phyloP scores from a whole-genome alignment of 2,329 filamentous ascomycete species.

The Aspergillus sp. region DNA sequence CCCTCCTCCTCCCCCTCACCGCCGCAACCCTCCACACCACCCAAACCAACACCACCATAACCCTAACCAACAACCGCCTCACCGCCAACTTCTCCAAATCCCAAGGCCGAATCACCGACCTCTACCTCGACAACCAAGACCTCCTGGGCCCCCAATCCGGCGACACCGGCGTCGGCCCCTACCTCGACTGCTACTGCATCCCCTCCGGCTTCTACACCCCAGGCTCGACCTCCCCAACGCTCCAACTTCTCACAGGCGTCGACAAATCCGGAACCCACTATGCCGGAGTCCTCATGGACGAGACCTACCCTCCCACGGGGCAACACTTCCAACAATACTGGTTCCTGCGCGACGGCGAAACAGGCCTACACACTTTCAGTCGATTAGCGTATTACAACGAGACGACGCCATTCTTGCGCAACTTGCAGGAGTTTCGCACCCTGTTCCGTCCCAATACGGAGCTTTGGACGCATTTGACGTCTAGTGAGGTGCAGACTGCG shows the following conservation, averaged over 20 bases:
- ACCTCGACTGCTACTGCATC: conserved; percentile 65
- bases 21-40: conserved; percentile 21
- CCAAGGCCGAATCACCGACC: conserved; percentile 43
- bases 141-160: conserved; percentile 52
- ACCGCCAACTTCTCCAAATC: conserved; percentile 48
- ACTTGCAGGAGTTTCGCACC: conserved; percentile 63
- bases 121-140: conserved; percentile 53
- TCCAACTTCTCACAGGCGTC: conserved; percentile 54
- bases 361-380: conserved; percentile 63
- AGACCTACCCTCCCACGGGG: conserved; percentile 59
- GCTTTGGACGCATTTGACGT: conserved; percentile 65
- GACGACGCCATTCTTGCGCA: conserved; percentile 57
- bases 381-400: conserved; percentile 62
- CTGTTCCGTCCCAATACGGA: conserved; percentile 61
- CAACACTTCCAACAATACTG: conserved; percentile 65
- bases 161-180: conserved; percentile 55
- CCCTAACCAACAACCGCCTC: conserved; percentile 49
- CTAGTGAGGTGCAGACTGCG: conserved; percentile 57
- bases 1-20: conserved; percentile 13
- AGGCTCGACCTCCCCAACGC: conserved; percentile 52
- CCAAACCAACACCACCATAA: conserved; percentile 26
- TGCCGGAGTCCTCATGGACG: conserved; percentile 61
- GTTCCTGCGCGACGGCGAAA: conserved; percentile 64
- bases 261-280: conserved; percentile 56
- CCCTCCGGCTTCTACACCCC: conserved; percentile 62